phyloP scores from a whole-genome alignment of 108 stramenopile genomes.

The Stephanodiscus minutulus region DNA sequence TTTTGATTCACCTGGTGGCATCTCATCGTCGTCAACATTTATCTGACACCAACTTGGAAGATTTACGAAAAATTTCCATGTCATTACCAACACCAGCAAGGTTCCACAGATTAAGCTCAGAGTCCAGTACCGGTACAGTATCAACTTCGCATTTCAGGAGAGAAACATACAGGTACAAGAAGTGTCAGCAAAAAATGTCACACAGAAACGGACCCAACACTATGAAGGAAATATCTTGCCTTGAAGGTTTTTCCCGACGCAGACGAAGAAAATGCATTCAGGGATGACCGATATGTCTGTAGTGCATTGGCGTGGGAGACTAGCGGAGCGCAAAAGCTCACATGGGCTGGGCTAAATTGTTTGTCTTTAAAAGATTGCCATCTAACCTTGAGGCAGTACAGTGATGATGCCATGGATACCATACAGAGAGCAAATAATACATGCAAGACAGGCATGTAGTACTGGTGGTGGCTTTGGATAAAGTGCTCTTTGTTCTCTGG shows the following conservation, averaged over 20 bases:
- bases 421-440: constrained; percentile 37
- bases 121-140: constrained; percentile 44
- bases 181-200: background rate
- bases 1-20: constrained; percentile 25
- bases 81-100: constrained; percentile 29
- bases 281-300: constrained; percentile 42
- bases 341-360: constrained; percentile 51
- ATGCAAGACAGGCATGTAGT: constrained; percentile 42
- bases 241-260: constrained; percentile 30
- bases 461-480: constrained; percentile 27
- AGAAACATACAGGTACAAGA: background rate
- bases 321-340: constrained; percentile 45
- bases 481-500: constrained; percentile 38
- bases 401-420: constrained; percentile 39
- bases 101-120: constrained; percentile 41
- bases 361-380: constrained; percentile 37
- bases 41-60: constrained; percentile 44
- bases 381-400: constrained; percentile 31
- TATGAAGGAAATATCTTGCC: constrained; percentile 11
- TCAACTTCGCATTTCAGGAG: constrained; percentile 8
- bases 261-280: constrained; percentile 29
- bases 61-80: constrained; percentile 34
- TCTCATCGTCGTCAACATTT: constrained; percentile 49
- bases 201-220: background rate
- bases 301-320: constrained; percentile 46